Conservation (phyloP, 257 asterid genomes). For the Parsonsia alboflavescens region DNA sequence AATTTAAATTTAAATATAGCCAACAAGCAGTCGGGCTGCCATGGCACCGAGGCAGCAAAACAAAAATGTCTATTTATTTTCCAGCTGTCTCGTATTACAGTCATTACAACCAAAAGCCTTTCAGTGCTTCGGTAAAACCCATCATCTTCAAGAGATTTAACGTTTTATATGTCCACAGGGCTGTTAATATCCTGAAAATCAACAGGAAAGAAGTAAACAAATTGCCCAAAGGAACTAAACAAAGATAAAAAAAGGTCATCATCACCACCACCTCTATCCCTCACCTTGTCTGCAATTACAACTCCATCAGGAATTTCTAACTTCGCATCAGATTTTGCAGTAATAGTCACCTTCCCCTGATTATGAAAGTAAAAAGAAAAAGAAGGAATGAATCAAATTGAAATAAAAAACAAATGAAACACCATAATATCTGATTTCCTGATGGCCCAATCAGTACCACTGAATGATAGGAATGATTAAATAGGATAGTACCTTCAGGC, state of each 20-base stretch:
- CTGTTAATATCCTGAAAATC: conserved; percentile 66
- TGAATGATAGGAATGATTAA: conserved; percentile 6
- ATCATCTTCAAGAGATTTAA: conserved; percentile 5
- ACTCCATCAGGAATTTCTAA: conserved; percentile 80
- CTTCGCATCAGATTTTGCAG: conserved; percentile 75
- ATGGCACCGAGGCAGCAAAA: not conserved
- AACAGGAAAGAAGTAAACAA: conserved; percentile 11
- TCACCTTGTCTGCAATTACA: conserved; percentile 75
- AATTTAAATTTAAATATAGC: not conserved
- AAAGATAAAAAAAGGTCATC: no score
- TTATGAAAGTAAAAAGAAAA: conserved; percentile 1
- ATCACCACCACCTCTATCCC: not conserved
- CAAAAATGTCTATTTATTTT: conserved; percentile 16
- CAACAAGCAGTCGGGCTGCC: not conserved
- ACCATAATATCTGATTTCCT: not conserved
- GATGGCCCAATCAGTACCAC: not conserved
- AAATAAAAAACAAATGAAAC: not conserved
- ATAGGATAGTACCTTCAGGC: conserved; percentile 55
- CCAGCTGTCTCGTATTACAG: not conserved
- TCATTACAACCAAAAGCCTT: conserved; percentile 5
- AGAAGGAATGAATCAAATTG: not conserved
- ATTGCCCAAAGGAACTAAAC: not conserved
- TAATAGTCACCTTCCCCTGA: conserved; percentile 76
- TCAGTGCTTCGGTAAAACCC: conserved; percentile 4
- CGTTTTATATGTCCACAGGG: conserved; percentile 62